A percentile compares a stretch with the other conserved stretches of the same genome.
These are phyloP conservation scores for Rhodofomes roseus DNA, from an alignment of 1,284 basidiomycete species.

Conservation along the genomic window DNA sequence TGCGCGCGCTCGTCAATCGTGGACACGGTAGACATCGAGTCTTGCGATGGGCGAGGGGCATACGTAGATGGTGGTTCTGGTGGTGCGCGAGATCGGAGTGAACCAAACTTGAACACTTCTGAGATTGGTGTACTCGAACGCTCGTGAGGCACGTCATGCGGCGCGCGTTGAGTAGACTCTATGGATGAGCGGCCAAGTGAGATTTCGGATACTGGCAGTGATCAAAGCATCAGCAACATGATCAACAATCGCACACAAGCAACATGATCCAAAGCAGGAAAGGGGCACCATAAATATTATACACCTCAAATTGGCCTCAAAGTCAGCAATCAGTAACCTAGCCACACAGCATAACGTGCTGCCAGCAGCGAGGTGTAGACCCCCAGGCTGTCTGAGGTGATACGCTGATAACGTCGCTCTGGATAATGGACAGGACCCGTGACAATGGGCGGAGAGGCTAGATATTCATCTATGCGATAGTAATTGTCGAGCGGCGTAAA, in stretches of 20 bases:
- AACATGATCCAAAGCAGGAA: not conserved
- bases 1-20: not conserved
- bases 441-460: no score
- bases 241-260: not conserved
- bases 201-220: constrained; percentile 39
- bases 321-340: no score
- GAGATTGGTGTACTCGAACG: constrained; percentile 16
- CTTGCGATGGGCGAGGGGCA: not conserved
- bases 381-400: no score
- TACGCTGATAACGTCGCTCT: no score
- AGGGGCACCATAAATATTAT: no score
- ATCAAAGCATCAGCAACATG: not conserved
- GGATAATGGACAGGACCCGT: no score
- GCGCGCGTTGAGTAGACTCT: constrained; percentile 25
- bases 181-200: constrained; percentile 37
- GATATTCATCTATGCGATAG: no score
- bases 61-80: not conserved
- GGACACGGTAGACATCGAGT: not conserved
- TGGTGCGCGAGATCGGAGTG: not conserved
- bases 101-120: constrained; percentile 30
- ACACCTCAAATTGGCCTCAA: no score
- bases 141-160: constrained; percentile 16
- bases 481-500: no score
- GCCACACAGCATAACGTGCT: no score
- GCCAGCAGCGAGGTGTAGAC: no score